These are phyloP conservation scores for Colletotrichum liaoningense DNA, from an alignment of 2,329 filamentous ascomycete genomes.

Conservation along the genomic window DNA sequence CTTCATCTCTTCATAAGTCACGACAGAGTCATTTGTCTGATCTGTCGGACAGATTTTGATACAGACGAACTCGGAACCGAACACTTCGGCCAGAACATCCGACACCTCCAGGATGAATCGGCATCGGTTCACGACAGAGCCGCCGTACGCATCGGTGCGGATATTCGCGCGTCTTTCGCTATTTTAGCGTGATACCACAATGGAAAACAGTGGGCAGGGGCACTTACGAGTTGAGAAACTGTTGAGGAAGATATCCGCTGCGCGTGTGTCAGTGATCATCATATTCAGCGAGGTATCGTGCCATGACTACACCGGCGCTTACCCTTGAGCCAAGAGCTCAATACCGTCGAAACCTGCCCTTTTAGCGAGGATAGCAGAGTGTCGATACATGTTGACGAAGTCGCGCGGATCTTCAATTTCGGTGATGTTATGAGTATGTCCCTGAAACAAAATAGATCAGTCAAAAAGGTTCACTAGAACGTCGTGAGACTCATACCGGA, in stretches of 20 bases:
- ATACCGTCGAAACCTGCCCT: constrained; percentile 62
- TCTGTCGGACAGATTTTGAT: constrained; percentile 61
- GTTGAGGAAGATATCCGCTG: constrained; percentile 24
- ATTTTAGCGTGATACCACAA: neutral
- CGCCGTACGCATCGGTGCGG: constrained; percentile 61
- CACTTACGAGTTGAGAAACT: constrained; percentile 23
- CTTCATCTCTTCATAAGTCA: constrained; percentile 4
- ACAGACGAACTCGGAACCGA: constrained; percentile 46
- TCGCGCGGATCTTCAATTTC: constrained; percentile 5
- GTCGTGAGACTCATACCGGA: neutral
- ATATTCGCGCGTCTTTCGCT: constrained; percentile 52
- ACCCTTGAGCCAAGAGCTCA: constrained; percentile 41
- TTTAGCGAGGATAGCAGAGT: constrained; percentile 34
- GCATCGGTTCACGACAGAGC: constrained; percentile 61
- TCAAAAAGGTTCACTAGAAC: neutral
- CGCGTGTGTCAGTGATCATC: no score
- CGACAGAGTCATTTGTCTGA: constrained; percentile 59
- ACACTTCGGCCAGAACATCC: constrained; percentile 40
- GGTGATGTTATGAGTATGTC: constrained; percentile 12
- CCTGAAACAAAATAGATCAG: neutral
- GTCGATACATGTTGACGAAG: constrained; percentile 36
- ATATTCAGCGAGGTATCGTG: no score
- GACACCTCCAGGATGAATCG: constrained; percentile 60
- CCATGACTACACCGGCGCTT: neutral
- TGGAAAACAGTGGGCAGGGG: neutral